These are phyloP conservation scores for Aspergillus terreus DNA, from an alignment of 2,329 filamentous ascomycete genomes.

Conservation along the genomic window DNA sequence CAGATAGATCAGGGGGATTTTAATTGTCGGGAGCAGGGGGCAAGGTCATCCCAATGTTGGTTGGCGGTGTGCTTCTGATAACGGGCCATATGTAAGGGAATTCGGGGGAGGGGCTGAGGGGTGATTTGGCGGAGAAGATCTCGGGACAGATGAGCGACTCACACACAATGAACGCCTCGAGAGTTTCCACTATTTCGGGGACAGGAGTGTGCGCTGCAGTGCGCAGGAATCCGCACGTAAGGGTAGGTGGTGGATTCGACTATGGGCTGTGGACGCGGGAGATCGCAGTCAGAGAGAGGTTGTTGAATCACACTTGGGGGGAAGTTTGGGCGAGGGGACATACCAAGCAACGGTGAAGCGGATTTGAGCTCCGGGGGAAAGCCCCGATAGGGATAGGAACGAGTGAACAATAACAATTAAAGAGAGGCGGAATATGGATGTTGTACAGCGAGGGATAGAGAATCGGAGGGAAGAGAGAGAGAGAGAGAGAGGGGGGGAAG, in stretches of 20 bases:
- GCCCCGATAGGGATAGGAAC: conserved; percentile 17
- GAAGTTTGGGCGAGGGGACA: conserved; percentile 10
- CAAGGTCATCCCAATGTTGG: conserved; percentile 13
- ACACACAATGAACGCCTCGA: conserved; percentile 39
- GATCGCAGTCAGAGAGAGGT: conserved; percentile 23
- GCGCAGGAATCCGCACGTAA: conserved; percentile 16
- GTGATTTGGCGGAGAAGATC: conserved; percentile 28
- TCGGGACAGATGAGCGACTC: conserved; percentile 26
- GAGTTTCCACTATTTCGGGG: conserved; percentile 17
- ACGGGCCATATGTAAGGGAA: conserved; percentile 33
- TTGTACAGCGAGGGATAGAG: conserved; percentile 26
- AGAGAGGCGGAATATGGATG: conserved; percentile 12
- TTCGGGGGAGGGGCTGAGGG: conserved; percentile 34
- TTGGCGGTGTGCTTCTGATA: conserved; percentile 30
- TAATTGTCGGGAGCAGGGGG: conserved; percentile 13
- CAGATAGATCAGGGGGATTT: conserved; percentile 10
- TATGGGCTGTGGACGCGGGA: conserved; percentile 28
- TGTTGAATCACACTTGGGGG: conserved; percentile 19
- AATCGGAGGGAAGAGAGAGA: conserved; percentile 15
- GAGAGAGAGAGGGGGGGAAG: conserved; percentile 14
- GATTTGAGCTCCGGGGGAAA: conserved; percentile 9
- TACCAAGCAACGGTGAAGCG: conserved; percentile 7
- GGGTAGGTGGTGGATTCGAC: conserved; percentile 13
- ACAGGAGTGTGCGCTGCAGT: conserved; percentile 7
- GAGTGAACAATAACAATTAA: conserved; percentile 18